Percentiles rank a stretch among this genome's conserved stretches.
These are phyloP conservation scores for Lanmaoa pseudosensibilis DNA, from an alignment of 768 basidiomycete species.

Conservation along the genomic window DNA sequence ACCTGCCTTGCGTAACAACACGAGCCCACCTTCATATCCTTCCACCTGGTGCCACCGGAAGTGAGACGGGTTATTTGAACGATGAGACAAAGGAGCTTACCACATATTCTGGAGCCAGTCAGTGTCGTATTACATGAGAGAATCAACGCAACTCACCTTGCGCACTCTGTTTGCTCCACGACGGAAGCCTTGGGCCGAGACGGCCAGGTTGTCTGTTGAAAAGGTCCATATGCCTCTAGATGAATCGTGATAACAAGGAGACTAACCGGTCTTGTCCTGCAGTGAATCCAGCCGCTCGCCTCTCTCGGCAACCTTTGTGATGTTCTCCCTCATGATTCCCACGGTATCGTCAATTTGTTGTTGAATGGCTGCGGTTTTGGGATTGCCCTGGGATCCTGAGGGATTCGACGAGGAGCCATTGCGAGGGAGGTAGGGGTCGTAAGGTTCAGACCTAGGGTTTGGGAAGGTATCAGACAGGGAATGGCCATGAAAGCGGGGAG, in stretches of 20 bases:
- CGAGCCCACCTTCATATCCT: slow-evolving; percentile 85
- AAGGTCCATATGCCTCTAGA: background rate
- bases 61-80: slow-evolving; percentile 8
- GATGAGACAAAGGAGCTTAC: slow-evolving; percentile 46
- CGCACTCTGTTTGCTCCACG: slow-evolving; percentile 96
- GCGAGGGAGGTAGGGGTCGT: slow-evolving; percentile 96
- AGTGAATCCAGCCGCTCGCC: slow-evolving; percentile 91
- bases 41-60: slow-evolving; percentile 64
- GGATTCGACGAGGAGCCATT: slow-evolving; percentile 63
- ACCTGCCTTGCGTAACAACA: background rate
- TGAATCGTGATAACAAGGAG: background rate
- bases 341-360: slow-evolving; percentile 97
- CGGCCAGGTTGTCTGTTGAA: slow-evolving; percentile 84
- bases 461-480: slow-evolving; percentile 4
- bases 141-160: slow-evolving; percentile 57
- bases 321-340: slow-evolving; percentile 97
- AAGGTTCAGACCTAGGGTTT: slow-evolving; percentile 85
- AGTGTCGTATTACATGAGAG: slow-evolving; percentile 1
- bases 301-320: slow-evolving; percentile 91
- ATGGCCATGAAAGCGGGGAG: background rate
- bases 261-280: slow-evolving; percentile 97
- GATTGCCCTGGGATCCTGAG: slow-evolving; percentile 51
- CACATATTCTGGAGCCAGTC: slow-evolving; percentile 73
- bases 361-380: slow-evolving; percentile 94
- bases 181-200: slow-evolving; percentile 98